phyloP scores from a whole-genome alignment of 2,329 filamentous ascomycete species.

The Phaeosphaeriaceae sp. region DNA sequence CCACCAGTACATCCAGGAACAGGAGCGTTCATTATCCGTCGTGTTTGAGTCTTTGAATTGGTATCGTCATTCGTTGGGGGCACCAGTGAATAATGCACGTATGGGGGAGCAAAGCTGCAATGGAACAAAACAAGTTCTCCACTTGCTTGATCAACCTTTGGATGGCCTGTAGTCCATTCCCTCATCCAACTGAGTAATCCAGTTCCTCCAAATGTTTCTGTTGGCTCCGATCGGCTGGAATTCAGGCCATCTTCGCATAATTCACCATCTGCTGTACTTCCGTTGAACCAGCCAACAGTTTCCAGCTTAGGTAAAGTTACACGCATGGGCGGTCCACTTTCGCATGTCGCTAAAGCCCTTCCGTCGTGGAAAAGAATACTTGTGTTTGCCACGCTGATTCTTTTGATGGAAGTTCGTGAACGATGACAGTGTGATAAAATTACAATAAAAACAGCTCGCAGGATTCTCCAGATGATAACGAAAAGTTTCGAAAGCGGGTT shows the following conservation, averaged over 20 bases:
- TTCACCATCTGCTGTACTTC: conserved; percentile 62
- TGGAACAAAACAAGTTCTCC: conserved; percentile 73
- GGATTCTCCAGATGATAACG: conserved; percentile 58
- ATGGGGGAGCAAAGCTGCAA: conserved; percentile 68
- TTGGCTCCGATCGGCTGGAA: conserved; percentile 5
- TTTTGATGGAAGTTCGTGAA: conserved; percentile 64
- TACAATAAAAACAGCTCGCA: conserved; percentile 64
- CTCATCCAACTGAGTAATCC: conserved; percentile 67
- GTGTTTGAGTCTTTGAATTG: neutral
- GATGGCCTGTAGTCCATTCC: conserved; percentile 75
- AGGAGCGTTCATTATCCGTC: conserved; percentile 57
- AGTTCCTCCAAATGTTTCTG: conserved; percentile 58
- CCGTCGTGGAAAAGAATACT: conserved; percentile 71
- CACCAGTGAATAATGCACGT: conserved; percentile 69
- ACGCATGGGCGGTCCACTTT: conserved; percentile 73
- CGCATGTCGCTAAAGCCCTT: conserved; percentile 71
- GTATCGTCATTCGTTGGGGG: conserved; percentile 35
- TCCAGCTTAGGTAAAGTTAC: conserved; percentile 68
- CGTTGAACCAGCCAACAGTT: conserved; percentile 75
- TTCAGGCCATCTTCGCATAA: conserved; percentile 25
- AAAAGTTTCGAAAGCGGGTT: conserved; percentile 63
- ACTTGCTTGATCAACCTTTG: conserved; percentile 68
- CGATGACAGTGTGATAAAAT: conserved; percentile 64
- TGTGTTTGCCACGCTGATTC: conserved; percentile 75
- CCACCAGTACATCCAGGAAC: conserved; percentile 67